phyloP scores from a whole-genome alignment of 208 protist species.

The Willaertia magna region DNA sequence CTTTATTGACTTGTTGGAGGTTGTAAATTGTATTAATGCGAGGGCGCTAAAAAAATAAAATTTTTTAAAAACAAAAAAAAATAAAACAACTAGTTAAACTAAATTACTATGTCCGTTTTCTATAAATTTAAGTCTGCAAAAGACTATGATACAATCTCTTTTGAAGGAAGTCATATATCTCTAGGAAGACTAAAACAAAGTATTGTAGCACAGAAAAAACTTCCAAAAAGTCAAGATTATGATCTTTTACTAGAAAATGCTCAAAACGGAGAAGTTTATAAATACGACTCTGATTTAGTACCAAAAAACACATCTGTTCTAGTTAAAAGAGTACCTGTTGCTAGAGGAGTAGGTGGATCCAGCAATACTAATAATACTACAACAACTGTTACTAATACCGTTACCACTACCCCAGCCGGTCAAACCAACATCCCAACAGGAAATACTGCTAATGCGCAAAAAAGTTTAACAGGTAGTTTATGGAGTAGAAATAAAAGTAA shows the following conservation, averaged over 20 bases:
- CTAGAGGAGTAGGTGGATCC: background rate
- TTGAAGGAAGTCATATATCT: conserved; percentile 35
- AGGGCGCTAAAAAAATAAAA: too few relatives aligned
- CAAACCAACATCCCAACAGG: background rate
- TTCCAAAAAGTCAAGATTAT: conserved; percentile 30
- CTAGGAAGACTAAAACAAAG: conserved; percentile 32
- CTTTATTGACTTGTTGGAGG: too few relatives aligned
- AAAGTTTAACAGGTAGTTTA: conserved; percentile 9
- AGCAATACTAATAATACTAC: background rate
- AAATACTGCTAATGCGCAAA: background rate
- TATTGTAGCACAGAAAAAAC: conserved; percentile 33
- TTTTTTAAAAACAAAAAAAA: too few relatives aligned
- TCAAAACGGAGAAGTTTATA: conserved; percentile 36
- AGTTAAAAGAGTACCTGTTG: conserved; percentile 28
- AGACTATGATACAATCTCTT: conserved; percentile 28
- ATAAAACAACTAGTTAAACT: too few relatives aligned
- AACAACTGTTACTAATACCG: background rate
- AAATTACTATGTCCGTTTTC: background rate
- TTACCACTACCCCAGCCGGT: background rate
- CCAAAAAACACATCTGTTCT: conserved; percentile 44
- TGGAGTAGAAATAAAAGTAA: background rate
- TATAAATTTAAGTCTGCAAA: conserved; percentile 36
- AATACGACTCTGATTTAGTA: conserved; percentile 28
- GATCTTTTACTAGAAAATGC: conserved; percentile 39
- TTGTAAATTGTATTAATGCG: too few relatives aligned